Conservation (phyloP, 208 protist genomes). For the Wallacemonas sp. region DNA sequence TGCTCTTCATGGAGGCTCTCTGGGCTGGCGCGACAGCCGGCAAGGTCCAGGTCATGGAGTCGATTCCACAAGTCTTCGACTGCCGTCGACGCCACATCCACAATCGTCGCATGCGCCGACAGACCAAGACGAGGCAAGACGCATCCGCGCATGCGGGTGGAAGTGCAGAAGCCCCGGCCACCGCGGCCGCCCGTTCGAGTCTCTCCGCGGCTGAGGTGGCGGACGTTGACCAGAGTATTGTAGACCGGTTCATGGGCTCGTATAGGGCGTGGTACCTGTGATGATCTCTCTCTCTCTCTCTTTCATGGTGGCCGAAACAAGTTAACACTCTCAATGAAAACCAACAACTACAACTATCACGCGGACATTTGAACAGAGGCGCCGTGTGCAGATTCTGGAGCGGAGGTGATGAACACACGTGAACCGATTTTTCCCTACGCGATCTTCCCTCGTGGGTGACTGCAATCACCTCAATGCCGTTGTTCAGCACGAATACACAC, state of each 20-base stretch:
- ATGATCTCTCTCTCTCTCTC: conserved; percentile 12
- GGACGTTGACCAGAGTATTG: conserved; percentile 19
- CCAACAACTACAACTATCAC: no score
- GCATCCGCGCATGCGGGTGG: neutral
- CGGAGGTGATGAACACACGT: no score
- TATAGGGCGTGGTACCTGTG: conserved; percentile 53
- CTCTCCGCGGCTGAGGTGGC: neutral
- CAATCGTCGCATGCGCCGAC: conserved; percentile 23
- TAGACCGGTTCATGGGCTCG: conserved; percentile 37
- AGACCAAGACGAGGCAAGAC: neutral
- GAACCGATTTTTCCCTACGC: no score
- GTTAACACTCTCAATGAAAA: no score
- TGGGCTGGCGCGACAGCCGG: conserved; percentile 37
- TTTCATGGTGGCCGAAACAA: no score
- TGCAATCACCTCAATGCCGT: no score
- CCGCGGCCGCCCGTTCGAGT: conserved; percentile 1
- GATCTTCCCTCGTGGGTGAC: no score
- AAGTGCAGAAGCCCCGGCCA: neutral
- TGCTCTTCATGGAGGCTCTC: conserved; percentile 36
- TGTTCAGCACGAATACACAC: no score
- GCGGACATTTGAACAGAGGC: no score
- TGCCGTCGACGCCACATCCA: conserved; percentile 17
- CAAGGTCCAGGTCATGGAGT: conserved; percentile 24
- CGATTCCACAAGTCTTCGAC: conserved; percentile 27
- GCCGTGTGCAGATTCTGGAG: no score